A percentile compares a stretch with the other conserved stretches of the same genome.
phyloP scores from a whole-genome alignment of 1,139 yeast species.

The Wickerhamomyces sp. region DNA sequence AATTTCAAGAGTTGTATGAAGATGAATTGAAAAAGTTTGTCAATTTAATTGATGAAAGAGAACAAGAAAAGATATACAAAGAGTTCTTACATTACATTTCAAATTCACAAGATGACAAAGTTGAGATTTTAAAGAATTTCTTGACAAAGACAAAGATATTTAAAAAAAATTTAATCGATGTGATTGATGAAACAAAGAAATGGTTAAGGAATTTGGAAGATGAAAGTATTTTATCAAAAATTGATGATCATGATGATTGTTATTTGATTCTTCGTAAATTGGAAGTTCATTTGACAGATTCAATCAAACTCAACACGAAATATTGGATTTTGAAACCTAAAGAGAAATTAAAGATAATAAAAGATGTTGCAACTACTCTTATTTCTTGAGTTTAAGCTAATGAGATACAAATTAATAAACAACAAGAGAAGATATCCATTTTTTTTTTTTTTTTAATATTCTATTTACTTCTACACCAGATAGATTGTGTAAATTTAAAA shows the following conservation, averaged over 20 bases:
- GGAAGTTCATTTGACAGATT: constrained; percentile 14
- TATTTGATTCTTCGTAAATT: constrained; percentile 5
- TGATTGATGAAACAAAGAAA: neutral
- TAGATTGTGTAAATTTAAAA: no score
- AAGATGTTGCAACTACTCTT: no score
- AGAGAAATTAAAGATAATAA: constrained; percentile 3
- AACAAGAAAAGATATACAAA: constrained; percentile 35
- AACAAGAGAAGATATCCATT: no score
- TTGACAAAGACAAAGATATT: constrained; percentile 17
- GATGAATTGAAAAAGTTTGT: constrained; percentile 25
- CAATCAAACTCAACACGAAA: constrained; percentile 11
- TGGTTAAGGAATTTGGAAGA: neutral
- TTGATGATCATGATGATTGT: neutral
- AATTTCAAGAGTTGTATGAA: constrained; percentile 38
- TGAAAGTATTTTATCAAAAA: neutral
- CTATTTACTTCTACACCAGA: no score
- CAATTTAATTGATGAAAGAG: constrained; percentile 29
- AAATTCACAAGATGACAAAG: constrained; percentile 10
- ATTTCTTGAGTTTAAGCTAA: no score
- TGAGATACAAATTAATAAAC: no score
- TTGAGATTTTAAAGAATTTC: constrained; percentile 11
- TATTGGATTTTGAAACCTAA: constrained; percentile 12
- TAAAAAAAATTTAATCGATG: constrained; percentile 8
- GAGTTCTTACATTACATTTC: constrained; percentile 24
- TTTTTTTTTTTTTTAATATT: no score